Base-by-base conservation (phyloP, 768 basidiomycete genomes). In the Artomyces pyxidatus region DNA sequence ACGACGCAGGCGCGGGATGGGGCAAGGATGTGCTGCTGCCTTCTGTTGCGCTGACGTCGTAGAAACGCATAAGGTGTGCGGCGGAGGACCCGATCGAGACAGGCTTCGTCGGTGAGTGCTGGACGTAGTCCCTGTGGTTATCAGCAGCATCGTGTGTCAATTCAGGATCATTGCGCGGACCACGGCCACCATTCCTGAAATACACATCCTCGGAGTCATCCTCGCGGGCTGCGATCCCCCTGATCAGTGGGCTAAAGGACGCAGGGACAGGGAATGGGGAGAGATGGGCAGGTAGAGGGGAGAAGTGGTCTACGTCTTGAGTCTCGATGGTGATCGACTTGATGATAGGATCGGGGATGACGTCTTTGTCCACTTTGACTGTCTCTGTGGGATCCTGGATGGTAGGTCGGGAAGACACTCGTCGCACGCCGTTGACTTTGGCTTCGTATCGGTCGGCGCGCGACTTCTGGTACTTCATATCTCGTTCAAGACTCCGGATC, bases 261-360 rank as follows among this genome's bases (percentile, higher is more conserved):
- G 49, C 43, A n/a, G 47, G 14, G 16, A 42, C 29, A 21, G 43
- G 55, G 10, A 54, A 23, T 2, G 55, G 55, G 23, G 55, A 56
- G 53, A 56, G 53, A 38, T 56, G 52, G 32, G 50, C 27, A n/a
- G 53, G 53, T 38, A 56, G 55, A 0, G 55, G 55, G 1, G 55
- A 54, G 47, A 56, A 56, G 53, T 48, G 55, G 28, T 50, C 49
- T 16, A 37, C 32, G 46, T 32, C 28, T 45, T 53, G 23, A 49
- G 54, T 53, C n/a, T 56, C 55, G 35, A 50, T 52, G 37, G 49
- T 37, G 49, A 45, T 46, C 4, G 53, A 52, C 45, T 56, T 52
- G 37, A 49, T 49, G 28, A 39, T 21, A 6, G 9, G 30, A 11
- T 37, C 35, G 7, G 30, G 16, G 23, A 37, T 37, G 22, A 35